Evolutionary conservation across 768 basidiomycete species (phyloP).

Genomic region (Coprinopsis marcescibilis): DNA sequence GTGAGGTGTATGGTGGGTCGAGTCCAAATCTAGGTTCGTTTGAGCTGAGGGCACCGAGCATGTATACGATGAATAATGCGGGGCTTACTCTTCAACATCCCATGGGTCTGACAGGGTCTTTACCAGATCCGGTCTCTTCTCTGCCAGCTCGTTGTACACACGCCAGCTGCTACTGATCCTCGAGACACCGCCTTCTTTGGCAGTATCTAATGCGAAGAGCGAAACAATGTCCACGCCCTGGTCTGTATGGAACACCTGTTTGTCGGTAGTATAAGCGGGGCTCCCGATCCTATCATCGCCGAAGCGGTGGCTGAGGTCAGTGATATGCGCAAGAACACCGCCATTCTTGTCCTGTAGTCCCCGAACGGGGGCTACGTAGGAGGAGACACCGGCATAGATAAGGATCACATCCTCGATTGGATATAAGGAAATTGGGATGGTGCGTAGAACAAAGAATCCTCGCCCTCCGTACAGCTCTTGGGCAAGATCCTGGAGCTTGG

Average conservation of each 20-base stretch:
- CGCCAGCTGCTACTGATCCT: constrained; percentile 39
- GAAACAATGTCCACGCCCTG: constrained; percentile 38
- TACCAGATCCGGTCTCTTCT: constrained; percentile 40
- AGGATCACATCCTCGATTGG: constrained; percentile 33
- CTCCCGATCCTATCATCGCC: constrained; percentile 33
- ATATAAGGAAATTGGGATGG: constrained; percentile 40
- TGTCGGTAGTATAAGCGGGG: constrained; percentile 43
- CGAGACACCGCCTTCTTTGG: constrained; percentile 39
- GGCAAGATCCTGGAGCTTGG: constrained; percentile 29
- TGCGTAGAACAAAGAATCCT: constrained; percentile 43
- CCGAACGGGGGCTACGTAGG: constrained; percentile 15
- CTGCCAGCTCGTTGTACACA: constrained; percentile 44
- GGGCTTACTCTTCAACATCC: constrained; percentile 34
- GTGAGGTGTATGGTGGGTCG: constrained; percentile 28
- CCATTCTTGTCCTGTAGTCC: constrained; percentile 19
- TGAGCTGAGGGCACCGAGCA: background rate
- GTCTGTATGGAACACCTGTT: constrained; percentile 48
- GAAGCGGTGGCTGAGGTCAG: constrained; percentile 31
- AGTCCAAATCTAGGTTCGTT: constrained; percentile 28
- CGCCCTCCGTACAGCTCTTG: constrained; percentile 38
- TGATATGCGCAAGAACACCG: constrained; percentile 42
- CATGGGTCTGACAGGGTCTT: constrained; percentile 35
- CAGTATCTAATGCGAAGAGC: constrained; percentile 34
- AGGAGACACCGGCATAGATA: constrained; percentile 35
- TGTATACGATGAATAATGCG: background rate